phyloP scores from a whole-genome alignment of 352 stramenopile genomes.

The Phytopythium ostracodes region DNA sequence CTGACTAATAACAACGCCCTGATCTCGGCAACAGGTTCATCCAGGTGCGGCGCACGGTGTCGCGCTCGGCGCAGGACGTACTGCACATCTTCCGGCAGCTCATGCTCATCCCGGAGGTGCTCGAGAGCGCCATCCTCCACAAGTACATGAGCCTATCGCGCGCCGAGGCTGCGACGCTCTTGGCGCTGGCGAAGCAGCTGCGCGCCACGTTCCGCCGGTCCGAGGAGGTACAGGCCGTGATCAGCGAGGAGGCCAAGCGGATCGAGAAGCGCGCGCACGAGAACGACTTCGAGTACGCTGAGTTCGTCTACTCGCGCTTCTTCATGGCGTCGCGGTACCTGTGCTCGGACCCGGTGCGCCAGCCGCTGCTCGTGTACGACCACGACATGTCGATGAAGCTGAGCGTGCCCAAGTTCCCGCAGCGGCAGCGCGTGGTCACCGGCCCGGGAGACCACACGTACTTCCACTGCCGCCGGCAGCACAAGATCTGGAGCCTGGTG shows the following conservation, averaged over 20 bases:
- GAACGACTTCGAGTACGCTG: conserved; percentile 18
- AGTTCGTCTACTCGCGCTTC: conserved; percentile 17
- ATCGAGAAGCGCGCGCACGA: conserved; percentile 9
- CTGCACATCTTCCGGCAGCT: conserved; percentile 24
- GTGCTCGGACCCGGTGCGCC: conserved; percentile 17
- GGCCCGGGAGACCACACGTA: conserved; percentile 17
- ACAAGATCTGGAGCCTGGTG: conserved; percentile 12
- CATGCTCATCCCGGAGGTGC: conserved; percentile 22
- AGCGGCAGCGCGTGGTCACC: conserved; percentile 12
- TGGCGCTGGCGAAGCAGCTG: conserved; percentile 9
- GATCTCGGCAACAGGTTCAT: conserved; percentile 11
- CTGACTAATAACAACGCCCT: background rate
- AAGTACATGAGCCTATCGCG: conserved; percentile 7
- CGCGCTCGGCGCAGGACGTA: conserved; percentile 16
- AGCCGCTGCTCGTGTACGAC: conserved; percentile 22
- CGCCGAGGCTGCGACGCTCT: conserved; percentile 4
- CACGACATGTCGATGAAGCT: conserved; percentile 22
- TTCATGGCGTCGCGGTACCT: conserved; percentile 18
- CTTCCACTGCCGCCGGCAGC: conserved; percentile 12
- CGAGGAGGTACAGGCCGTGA: conserved; percentile 13
- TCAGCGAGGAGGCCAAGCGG: conserved; percentile 15
- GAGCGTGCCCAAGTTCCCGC: conserved; percentile 11
- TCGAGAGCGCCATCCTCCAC: conserved; percentile 22
- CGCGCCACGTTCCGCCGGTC: conserved; percentile 8
- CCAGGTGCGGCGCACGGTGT: conserved; percentile 12